phyloP scores from a whole-genome alignment of 345 rosid species.

The Reutealis trisperma region DNA sequence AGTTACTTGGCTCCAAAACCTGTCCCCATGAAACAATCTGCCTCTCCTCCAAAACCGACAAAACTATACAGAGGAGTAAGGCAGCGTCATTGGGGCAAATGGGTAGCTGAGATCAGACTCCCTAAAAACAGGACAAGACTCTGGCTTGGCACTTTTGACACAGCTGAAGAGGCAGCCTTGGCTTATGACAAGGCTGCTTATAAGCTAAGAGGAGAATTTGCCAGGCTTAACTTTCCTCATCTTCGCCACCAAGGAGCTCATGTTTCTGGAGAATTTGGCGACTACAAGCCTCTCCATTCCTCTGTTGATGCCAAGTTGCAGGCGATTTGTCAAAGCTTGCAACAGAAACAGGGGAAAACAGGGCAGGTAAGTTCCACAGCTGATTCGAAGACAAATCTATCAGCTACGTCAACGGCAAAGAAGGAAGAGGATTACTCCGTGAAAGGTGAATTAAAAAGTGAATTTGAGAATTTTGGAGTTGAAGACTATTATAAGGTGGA shows the following conservation, averaged over 20 bases:
- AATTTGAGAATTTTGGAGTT: constrained; percentile 26
- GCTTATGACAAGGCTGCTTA: constrained; percentile 89
- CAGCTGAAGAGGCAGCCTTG: constrained; percentile 86
- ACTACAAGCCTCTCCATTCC: constrained; percentile 72
- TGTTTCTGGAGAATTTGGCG: constrained; percentile 63
- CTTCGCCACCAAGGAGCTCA: constrained; percentile 49
- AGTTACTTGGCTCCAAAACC: constrained; percentile 50
- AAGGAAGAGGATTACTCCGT: constrained; percentile 23
- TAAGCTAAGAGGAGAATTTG: constrained; percentile 72
- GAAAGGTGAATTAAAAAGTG: constrained; percentile 16
- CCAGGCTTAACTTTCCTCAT: constrained; percentile 84
- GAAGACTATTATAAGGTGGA: constrained; percentile 40
- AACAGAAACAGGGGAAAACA: constrained; percentile 53
- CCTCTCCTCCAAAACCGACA: constrained; percentile 43
- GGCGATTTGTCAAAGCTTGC: constrained; percentile 73
- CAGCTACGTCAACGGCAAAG: constrained; percentile 20
- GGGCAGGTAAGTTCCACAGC: constrained; percentile 38
- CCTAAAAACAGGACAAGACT: constrained; percentile 88
- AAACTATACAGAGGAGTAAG: constrained; percentile 88
- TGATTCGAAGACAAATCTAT: constrained; percentile 21
- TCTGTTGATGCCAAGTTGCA: constrained; percentile 78
- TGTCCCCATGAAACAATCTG: constrained; percentile 59
- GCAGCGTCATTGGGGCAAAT: constrained; percentile 96
- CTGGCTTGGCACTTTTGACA: constrained; percentile 92
- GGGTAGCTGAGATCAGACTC: constrained; percentile 94